A percentile compares a stretch with the other conserved stretches of the same genome.
These are phyloP conservation scores for Candida qinlingensis DNA, from an alignment of 805 yeast genomes.

Conservation along the genomic window DNA sequence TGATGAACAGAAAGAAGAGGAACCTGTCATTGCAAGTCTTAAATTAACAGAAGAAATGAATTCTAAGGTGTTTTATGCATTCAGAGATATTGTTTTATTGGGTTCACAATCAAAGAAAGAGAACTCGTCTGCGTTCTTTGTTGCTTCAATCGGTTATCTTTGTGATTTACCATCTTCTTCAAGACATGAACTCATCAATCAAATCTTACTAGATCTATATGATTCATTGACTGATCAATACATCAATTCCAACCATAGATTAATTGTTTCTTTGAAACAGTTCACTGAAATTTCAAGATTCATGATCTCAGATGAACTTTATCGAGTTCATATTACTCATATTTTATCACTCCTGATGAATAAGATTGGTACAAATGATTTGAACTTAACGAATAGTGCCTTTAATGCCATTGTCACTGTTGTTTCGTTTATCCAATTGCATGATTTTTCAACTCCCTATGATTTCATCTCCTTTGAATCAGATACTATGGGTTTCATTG, in stretches of 20 bases:
- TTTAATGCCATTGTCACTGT: slow-evolving; percentile 64
- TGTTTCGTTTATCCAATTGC: slow-evolving; percentile 68
- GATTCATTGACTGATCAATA: slow-evolving; percentile 59
- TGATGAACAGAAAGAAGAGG: slow-evolving; percentile 36
- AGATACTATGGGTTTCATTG: slow-evolving; percentile 49
- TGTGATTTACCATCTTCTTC: slow-evolving; percentile 47
- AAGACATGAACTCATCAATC: slow-evolving; percentile 40
- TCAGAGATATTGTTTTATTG: slow-evolving; percentile 47
- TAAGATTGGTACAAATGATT: slow-evolving; percentile 87
- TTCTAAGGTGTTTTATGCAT: slow-evolving; percentile 32
- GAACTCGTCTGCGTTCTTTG: slow-evolving; percentile 49
- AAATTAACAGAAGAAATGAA: slow-evolving; percentile 30
- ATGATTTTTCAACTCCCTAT: slow-evolving; percentile 41
- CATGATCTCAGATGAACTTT: slow-evolving; percentile 57
- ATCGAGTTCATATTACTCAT: slow-evolving; percentile 74
- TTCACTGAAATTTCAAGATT: slow-evolving; percentile 61
- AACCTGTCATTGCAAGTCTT: slow-evolving; percentile 6
- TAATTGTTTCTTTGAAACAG: slow-evolving; percentile 64
- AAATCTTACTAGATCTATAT: slow-evolving; percentile 65
- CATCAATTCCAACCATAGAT: slow-evolving; percentile 73
- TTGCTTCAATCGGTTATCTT: slow-evolving; percentile 55
- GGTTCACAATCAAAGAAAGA: slow-evolving; percentile 78
- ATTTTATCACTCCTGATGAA: slow-evolving; percentile 64
- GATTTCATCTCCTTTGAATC: slow-evolving; percentile 37
- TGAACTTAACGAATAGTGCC: slow-evolving; percentile 63